Evolutionary conservation across 148 eudicot species (phyloP).

Genomic region (Dysphania ambrosioides): DNA sequence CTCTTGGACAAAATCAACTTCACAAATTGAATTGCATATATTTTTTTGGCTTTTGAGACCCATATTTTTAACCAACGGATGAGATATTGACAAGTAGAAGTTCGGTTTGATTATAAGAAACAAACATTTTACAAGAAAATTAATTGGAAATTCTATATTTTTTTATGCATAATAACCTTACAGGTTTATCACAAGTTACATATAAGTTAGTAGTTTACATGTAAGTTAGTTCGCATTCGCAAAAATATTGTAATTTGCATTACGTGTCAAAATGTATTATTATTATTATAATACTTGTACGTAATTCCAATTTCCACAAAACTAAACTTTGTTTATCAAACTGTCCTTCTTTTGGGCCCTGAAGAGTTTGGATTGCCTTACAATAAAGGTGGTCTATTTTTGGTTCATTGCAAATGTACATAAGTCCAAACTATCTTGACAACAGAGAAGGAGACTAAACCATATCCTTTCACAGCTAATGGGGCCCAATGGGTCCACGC

Average conservation of each 20-base stretch:
- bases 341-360: slow-evolving; percentile 4
- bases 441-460: slow-evolving; percentile 2
- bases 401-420: not conserved
- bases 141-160: no score
- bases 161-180: no score
- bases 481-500: not conserved
- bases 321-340: not conserved
- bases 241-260: not conserved
- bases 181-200: not conserved
- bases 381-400: not conserved
- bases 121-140: no score
- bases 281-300: no score
- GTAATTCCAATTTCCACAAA: not conserved
- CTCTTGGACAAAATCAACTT: no score
- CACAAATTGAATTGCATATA: no score
- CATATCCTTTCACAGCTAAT: not conserved
- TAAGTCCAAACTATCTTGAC: slow-evolving; percentile 1
- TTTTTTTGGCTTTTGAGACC: no score
- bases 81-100: no score
- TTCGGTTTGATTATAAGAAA: no score
- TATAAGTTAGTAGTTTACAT: no score
- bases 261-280: not conserved
- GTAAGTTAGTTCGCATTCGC: not conserved
- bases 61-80: no score
- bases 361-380: not conserved